Evolutionary conservation across 805 yeast species (phyloP).

Genomic region (Ogataea salicorniae): DNA sequence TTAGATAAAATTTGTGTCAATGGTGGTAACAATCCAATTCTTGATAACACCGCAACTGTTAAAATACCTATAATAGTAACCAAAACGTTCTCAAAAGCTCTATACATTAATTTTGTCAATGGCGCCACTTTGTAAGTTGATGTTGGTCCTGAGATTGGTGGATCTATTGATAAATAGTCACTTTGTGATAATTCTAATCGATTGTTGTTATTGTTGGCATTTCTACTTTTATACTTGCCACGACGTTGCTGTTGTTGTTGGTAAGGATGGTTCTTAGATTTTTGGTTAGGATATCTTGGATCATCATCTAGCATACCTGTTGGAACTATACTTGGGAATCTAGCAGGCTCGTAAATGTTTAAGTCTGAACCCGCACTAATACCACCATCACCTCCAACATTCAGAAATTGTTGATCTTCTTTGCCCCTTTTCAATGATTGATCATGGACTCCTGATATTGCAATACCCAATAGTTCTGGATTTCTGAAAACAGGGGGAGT

Average conservation of each 20-base stretch:
- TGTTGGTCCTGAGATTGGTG: slow-evolving; percentile 7
- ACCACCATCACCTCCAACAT: neutral
- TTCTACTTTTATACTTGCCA: slow-evolving; percentile 2
- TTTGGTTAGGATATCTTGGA: slow-evolving; percentile 6
- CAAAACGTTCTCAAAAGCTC: slow-evolving; percentile 44
- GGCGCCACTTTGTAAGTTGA: slow-evolving; percentile 16
- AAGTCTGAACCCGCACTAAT: slow-evolving; percentile 1
- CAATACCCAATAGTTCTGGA: slow-evolving; percentile 35
- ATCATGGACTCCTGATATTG: slow-evolving; percentile 49
- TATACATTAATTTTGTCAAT: slow-evolving; percentile 18
- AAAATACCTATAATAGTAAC: slow-evolving; percentile 36
- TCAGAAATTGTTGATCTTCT: neutral
- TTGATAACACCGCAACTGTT: slow-evolving; percentile 34
- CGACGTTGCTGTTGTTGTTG: neutral
- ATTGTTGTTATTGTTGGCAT: neutral
- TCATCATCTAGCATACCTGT: slow-evolving; percentile 15
- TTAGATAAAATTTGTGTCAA: slow-evolving; percentile 26
- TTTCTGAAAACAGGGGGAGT: slow-evolving; percentile 32
- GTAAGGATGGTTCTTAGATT: neutral
- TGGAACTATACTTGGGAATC: slow-evolving; percentile 21
- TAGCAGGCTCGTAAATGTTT: slow-evolving; percentile 18
- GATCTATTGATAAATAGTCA: slow-evolving; percentile 12
- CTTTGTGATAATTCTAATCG: slow-evolving; percentile 10
- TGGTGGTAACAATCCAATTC: slow-evolving; percentile 33
- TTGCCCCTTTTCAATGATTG: slow-evolving; percentile 14